Base-by-base conservation (phyloP, 306 rosid genomes). In the Erythrophleum fordii region DNA sequence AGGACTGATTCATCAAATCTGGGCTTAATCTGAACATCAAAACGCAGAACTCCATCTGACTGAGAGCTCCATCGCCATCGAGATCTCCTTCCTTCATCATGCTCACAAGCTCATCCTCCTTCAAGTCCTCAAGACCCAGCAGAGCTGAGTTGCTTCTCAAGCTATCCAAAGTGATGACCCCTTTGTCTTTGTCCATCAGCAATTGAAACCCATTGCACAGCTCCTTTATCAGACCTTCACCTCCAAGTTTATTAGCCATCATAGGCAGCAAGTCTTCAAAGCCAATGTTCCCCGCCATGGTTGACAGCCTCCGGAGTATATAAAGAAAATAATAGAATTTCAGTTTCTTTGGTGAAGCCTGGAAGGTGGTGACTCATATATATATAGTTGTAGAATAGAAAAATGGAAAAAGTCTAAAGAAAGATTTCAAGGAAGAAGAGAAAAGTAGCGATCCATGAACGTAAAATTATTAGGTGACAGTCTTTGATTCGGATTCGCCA, bases 1-100 rank as follows among this genome's bases (percentile, higher is more conserved):
- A 88, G 2, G 96, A 93, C 0, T 87, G 89, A 4, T 89, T 80
- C 97, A 95, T 95, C 87, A 95, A 81, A 7, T 89, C 81, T 4
- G 98, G 98, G 74, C 97, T 93, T 75, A 95, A 69, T 82, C 99
- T 91, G 84, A 95, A 95, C 99, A 95, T 95, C 88, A 95, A 82
- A 59, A 95, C 99, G 28, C 99, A 95, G 52, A 93, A 95, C 68
- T 95, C 98, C 98, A 93, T 95, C 84, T 88, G 91, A 17, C 80
- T 79, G 28, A 95, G 86, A 0, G 89, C 90, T 0, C 99, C 98
- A 25, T 95, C 99, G 10, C 97, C 91, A 34, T 95, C 99, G 11
- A 87, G 56, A 58, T 93, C 99, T 5, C 98, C 99, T 79, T 90
- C 97, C 44, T 65, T 81, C 81, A 93, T 56, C 98, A 95, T 95